Evolutionary conservation across 495 filamentous ascomycete species (phyloP), one percentile per base, ranked within the genome.

Genomic region (Hamigera avellanea): DNA sequence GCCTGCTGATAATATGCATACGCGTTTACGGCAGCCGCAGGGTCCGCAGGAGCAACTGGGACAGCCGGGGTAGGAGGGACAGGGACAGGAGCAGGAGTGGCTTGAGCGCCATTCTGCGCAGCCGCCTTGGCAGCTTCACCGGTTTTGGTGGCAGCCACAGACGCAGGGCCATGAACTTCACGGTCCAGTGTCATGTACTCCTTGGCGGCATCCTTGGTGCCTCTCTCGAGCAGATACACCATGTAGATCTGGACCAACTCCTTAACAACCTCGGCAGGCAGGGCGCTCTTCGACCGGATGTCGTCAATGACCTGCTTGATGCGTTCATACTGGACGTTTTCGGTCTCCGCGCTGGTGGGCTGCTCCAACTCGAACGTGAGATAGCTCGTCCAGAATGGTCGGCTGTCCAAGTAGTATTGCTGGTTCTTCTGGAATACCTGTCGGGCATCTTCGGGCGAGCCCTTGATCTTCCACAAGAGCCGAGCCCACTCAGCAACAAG

Each of bases 351-450:
- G 38, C 66, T 81, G 2, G 83, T 86, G 7, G 86, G 82, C 50
- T 95, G 93, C 26, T 83, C 78, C 27, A 93, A 66, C 64, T 99
- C 91, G 44, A 99, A 95, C 35, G 77, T 63, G 8, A 96, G 70
- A 59, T 84, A 99, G 53, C 78, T 83, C 38, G 76, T 70, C 89
- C 88, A 96, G 73, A 99, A 99, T 15, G 79, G 70, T n/a, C 75
- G 72, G 49, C 85, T 93, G 46, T 89, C 83, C 12, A 81, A 69
- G 56, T 93, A 95, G 67, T 78, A 84, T 44, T 87, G 76, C 35
- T 84, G 71, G 48, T 93, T 86, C 49, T 77, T 80, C 42, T 81
- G 63, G 64, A 83, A 99, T 0, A 94, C 79, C 34, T 81, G 71
- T 7, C 93, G 81, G 17, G 91, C 89, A 49, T 91, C 88, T 21